phyloP scores from a whole-genome alignment of 306 rosid genomes.

The Trichosanthes truncata region DNA sequence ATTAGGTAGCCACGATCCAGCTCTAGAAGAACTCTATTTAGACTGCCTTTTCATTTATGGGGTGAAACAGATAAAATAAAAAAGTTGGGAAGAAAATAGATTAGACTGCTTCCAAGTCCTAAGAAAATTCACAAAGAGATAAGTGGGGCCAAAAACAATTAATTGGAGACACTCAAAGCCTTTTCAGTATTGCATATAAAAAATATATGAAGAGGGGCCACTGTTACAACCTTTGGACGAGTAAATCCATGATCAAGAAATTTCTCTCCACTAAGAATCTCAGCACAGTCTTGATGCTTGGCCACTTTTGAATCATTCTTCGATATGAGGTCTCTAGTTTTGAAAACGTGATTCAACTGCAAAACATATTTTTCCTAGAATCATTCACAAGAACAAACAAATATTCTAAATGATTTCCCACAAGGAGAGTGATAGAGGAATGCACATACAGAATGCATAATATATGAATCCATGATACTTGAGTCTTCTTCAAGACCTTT shows the following conservation, averaged over 20 bases:
- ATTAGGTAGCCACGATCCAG: neutral
- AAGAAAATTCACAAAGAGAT: neutral
- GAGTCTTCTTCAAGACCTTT: conserved; percentile 60
- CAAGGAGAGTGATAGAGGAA: conserved; percentile 11
- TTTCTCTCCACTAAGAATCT: conserved; percentile 24
- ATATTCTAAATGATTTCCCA: neutral
- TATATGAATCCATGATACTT: conserved; percentile 64
- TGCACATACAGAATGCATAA: conserved; percentile 69
- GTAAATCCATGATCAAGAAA: conserved; percentile 90
- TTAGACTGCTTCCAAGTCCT: neutral
- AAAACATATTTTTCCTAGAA: conserved; percentile 11
- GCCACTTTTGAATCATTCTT: conserved; percentile 60
- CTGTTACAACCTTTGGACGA: conserved; percentile 75
- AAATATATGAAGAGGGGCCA: neutral
- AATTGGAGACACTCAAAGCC: neutral
- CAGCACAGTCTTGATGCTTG: conserved; percentile 37
- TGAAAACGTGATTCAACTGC: conserved; percentile 87
- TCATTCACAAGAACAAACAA: conserved; percentile 8
- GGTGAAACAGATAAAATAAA: neutral
- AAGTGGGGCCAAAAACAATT: neutral
- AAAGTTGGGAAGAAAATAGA: neutral
- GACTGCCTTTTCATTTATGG: neutral
- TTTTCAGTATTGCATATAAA: neutral
- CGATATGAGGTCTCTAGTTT: conserved; percentile 55
- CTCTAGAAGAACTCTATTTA: neutral